Evolutionary conservation across 495 filamentous ascomycete genomes (phyloP).

Genomic region (Patellaria atrata): DNA sequence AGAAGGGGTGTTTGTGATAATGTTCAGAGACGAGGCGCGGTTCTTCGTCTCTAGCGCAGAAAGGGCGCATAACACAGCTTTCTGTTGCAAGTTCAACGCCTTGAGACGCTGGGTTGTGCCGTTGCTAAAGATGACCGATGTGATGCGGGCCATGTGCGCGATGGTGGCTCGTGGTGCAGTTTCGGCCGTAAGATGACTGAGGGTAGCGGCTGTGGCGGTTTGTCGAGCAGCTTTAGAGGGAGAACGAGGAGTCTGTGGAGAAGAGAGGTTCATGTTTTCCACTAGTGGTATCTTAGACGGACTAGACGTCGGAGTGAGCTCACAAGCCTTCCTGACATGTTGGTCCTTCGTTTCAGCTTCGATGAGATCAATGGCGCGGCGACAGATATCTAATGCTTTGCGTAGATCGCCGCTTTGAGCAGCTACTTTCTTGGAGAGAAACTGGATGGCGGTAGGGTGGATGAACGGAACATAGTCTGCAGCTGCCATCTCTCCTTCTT

Average conservation of each 20-base stretch:
- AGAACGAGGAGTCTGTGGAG: slow-evolving; percentile 30
- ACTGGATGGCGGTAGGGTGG: slow-evolving; percentile 82
- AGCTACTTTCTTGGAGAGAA: slow-evolving; percentile 87
- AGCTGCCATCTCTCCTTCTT: slow-evolving; percentile 12
- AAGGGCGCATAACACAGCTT: slow-evolving; percentile 80
- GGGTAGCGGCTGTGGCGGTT: slow-evolving; percentile 17
- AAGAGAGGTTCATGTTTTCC: slow-evolving; percentile 57
- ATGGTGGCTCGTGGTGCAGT: slow-evolving; percentile 86
- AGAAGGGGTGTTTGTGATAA: slow-evolving; percentile 40
- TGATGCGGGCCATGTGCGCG: slow-evolving; percentile 77
- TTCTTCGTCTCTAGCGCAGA: slow-evolving; percentile 62
- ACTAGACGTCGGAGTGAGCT: slow-evolving; percentile 32
- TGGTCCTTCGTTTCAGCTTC: slow-evolving; percentile 67
- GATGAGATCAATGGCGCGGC: slow-evolving; percentile 75
- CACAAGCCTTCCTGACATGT: slow-evolving; percentile 37
- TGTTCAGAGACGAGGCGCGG: slow-evolving; percentile 10
- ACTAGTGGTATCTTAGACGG: slow-evolving; percentile 44
- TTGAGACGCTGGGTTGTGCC: slow-evolving; percentile 69
- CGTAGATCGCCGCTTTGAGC: slow-evolving; percentile 87
- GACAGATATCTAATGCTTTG: slow-evolving; percentile 88
- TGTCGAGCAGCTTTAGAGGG: slow-evolving; percentile 13
- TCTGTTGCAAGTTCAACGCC: slow-evolving; percentile 87
- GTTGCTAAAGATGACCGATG: slow-evolving; percentile 72
- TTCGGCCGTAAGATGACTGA: slow-evolving; percentile 45
- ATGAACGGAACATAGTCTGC: slow-evolving; percentile 64